Conservation (phyloP, 2,329 filamentous ascomycete genomes). For the Trichophyton verrucosum region DNA sequence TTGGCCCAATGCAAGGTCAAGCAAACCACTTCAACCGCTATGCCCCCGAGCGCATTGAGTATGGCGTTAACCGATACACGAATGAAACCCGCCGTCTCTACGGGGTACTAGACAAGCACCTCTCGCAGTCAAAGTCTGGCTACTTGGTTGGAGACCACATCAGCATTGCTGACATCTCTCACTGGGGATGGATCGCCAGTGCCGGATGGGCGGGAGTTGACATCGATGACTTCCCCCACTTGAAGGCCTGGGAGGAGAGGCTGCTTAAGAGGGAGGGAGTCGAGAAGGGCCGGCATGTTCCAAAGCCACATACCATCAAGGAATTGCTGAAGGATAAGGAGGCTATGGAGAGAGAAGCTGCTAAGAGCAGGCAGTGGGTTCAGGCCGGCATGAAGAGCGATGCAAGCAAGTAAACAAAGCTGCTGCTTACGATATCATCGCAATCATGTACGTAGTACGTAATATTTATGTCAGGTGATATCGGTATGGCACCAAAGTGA, state of each 20-base stretch:
- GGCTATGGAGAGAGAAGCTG: slow-evolving; percentile 45
- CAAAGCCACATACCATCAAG: slow-evolving; percentile 48
- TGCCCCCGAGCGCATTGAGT: slow-evolving; percentile 68
- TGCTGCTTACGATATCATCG: neutral
- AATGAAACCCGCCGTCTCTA: slow-evolving; percentile 80
- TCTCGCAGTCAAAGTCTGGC: slow-evolving; percentile 39
- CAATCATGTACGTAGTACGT: neutral
- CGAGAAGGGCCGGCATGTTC: slow-evolving; percentile 64
- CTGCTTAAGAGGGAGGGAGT: slow-evolving; percentile 58
- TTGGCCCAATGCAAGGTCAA: slow-evolving; percentile 10
- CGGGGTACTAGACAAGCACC: slow-evolving; percentile 59
- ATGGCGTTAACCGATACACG: slow-evolving; percentile 68
- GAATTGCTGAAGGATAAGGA: slow-evolving; percentile 46
- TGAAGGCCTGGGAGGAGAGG: slow-evolving; percentile 65
- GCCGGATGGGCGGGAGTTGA: slow-evolving; percentile 52
- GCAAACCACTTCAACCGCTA: slow-evolving; percentile 76
- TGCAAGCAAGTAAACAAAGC: slow-evolving; percentile 35
- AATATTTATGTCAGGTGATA: neutral
- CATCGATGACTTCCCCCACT: slow-evolving; percentile 59
- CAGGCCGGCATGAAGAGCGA: slow-evolving; percentile 58
- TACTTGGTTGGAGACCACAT: slow-evolving; percentile 41
- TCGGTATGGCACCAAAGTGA: neutral
- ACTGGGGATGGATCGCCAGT: slow-evolving; percentile 63
- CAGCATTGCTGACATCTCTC: slow-evolving; percentile 58
- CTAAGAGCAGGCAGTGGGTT: slow-evolving; percentile 49